Base-by-base conservation (phyloP, 2,329 filamentous ascomycete genomes). In the Calonectria crousiana region DNA sequence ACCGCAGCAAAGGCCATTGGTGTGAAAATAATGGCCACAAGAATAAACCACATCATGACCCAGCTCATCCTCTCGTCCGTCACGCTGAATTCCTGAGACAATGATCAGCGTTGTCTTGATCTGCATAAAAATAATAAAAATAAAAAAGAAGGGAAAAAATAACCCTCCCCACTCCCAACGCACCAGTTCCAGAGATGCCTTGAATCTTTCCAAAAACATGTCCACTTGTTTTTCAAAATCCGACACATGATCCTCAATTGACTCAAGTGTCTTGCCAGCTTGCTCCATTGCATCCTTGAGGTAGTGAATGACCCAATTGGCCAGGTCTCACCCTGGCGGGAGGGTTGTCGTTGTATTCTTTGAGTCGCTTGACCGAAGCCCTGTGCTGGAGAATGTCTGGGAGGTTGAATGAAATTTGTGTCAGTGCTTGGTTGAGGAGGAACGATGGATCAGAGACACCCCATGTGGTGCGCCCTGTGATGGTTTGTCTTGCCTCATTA, bases 1-100 rank as follows among this genome's bases (percentile, higher is more conserved):
- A 70, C 49, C 4, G 58, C 34, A 28, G 60, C 58, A 69, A 69
- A 73, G n/a, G 56, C 49, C 66, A 69, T 60, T 16, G 71, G 71
- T 6, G 66, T 66, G 10, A 73, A 73, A 5, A 60, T 30, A 18
- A 73, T 73, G 58, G 71, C 60, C 38, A 70, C 67, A 26, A 73
- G 62, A 14, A 51, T 67, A 34, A 73, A 73, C 67, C 67, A 66
- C 67, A 69, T 58, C 71, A 70, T 73, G n/a, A 60, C 67, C 71
- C 67, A 73, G 51, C 38, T 73, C 71, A 70, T 70, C 23, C 49
- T 73, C 60, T 70, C 71, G 41, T 67, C 30, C 16, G 60, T 26
- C 20, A 67, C 49, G 26, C 41, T 70, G 32, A 53, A 67, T 11
- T 73, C 38, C 71, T 70, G 26, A 34, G 6, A 53, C 20, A 34